Evolutionary conservation across 257 asterid genomes (phyloP).

Genomic region (Lithospermum erythrorhizon): DNA sequence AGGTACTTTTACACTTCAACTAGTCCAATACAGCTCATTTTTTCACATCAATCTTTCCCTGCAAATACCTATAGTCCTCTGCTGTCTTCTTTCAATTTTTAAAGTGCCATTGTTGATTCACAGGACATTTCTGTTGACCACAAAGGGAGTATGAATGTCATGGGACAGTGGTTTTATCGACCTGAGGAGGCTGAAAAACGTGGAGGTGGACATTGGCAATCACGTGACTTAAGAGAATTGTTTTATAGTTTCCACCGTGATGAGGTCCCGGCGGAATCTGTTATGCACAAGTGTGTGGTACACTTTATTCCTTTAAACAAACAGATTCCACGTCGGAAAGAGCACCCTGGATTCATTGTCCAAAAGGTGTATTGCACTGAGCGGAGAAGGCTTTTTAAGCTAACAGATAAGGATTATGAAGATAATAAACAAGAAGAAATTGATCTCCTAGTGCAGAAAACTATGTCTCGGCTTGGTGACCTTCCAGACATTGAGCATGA

Average conservation of each 20-base stretch:
- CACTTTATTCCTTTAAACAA: conserved; percentile 72
- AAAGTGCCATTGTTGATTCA: conserved; percentile 4
- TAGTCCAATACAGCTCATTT: background rate
- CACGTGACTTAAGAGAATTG: conserved; percentile 54
- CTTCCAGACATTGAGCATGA: conserved; percentile 65
- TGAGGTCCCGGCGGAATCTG: conserved; percentile 82
- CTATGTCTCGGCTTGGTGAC: conserved; percentile 52
- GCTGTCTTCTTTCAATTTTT: conserved; percentile 1
- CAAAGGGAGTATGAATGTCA: conserved; percentile 43
- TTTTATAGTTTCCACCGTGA: conserved; percentile 80
- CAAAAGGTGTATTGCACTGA: conserved; percentile 73
- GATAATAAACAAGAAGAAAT: conserved; percentile 63
- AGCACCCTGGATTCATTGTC: conserved; percentile 84
- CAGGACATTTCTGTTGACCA: conserved; percentile 53
- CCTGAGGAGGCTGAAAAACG: conserved; percentile 74
- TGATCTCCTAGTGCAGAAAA: conserved; percentile 66
- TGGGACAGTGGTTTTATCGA: conserved; percentile 87
- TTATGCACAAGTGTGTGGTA: conserved; percentile 81
- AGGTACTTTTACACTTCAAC: conserved; percentile 33
- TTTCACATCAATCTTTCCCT: background rate
- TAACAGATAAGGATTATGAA: conserved; percentile 67
- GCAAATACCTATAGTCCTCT: background rate
- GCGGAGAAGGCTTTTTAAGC: conserved; percentile 50
- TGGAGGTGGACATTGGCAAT: conserved; percentile 67
- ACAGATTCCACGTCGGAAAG: conserved; percentile 59